Conservation (phyloP, 768 basidiomycete species). For the Lactarius vividus region DNA sequence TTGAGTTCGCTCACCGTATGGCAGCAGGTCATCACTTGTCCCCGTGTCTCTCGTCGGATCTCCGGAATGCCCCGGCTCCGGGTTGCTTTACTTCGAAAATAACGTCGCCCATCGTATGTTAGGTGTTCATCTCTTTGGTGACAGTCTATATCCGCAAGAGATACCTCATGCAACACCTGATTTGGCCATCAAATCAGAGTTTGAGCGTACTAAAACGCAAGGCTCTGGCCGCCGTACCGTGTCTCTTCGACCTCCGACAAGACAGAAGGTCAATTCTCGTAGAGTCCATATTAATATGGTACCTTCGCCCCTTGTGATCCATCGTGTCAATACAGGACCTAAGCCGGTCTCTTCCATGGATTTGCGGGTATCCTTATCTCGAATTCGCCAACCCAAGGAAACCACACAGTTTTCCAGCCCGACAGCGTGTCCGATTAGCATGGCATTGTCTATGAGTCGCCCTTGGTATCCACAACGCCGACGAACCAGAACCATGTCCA, state of each 20-base stretch:
- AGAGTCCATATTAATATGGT: not conserved
- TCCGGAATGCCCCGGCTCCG: constrained; percentile 29
- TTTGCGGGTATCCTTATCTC: too few relatives aligned
- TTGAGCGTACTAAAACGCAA: constrained; percentile 21
- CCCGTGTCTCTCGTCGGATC: constrained; percentile 30
- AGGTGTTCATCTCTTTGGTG: constrained; percentile 40
- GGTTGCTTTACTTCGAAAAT: too few relatives aligned
- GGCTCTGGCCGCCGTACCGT: not conserved
- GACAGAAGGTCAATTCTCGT: not conserved
- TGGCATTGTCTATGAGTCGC: too few relatives aligned
- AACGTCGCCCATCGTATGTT: too few relatives aligned
- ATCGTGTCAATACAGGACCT: constrained; percentile 1
- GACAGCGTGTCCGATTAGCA: too few relatives aligned
- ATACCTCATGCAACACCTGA: constrained; percentile 20
- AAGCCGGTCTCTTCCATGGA: not conserved
- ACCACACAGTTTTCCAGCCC: too few relatives aligned
- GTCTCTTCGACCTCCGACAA: not conserved
- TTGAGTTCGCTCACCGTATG: constrained; percentile 30
- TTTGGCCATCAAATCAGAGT: constrained; percentile 26
- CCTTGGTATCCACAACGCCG: too few relatives aligned
- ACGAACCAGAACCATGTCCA: too few relatives aligned
- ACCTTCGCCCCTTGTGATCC: not conserved
- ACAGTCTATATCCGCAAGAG: constrained; percentile 40
- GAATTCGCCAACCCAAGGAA: too few relatives aligned
- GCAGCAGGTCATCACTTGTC: constrained; percentile 33